Percentiles rank a stretch among this genome's conserved stretches.
Conservation (phyloP, 306 rosid species). For the Dryas octopetala region DNA sequence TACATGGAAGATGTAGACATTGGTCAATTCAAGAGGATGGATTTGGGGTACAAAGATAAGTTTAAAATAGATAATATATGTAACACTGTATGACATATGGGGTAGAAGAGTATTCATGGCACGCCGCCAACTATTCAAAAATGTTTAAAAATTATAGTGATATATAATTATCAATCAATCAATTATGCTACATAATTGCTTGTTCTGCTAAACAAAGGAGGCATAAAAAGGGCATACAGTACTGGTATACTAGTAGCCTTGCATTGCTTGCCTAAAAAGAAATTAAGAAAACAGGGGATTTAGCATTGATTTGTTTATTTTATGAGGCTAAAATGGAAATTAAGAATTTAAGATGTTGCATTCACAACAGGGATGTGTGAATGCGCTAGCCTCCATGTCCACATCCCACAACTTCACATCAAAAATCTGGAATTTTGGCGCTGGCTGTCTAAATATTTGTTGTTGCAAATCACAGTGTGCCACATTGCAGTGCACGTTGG, state of each 20-base stretch:
- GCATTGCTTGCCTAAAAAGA: no score
- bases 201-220: slow-evolving; percentile 13
- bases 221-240: no score
- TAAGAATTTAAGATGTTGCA: not conserved
- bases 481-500: slow-evolving; percentile 10
- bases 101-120: slow-evolving; percentile 57
- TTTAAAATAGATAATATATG: slow-evolving; percentile 1
- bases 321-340: not conserved
- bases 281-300: not conserved
- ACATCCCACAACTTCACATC: slow-evolving; percentile 9
- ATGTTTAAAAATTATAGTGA: not conserved
- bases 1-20: slow-evolving; percentile 39
- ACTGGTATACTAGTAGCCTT: no score
- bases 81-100: slow-evolving; percentile 2
- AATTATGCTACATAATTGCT: slow-evolving; percentile 16
- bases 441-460: slow-evolving; percentile 39
- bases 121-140: slow-evolving; percentile 51
- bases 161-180: no score
- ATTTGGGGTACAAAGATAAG: slow-evolving; percentile 24
- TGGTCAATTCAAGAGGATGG: slow-evolving; percentile 44
- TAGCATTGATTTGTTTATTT: not conserved
- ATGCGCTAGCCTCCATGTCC: slow-evolving; percentile 25
- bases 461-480: slow-evolving; percentile 7
- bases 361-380: slow-evolving; percentile 26
- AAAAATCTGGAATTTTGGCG: slow-evolving; percentile 39